These are phyloP conservation scores for Sequoiadendron giganteum DNA, from an alignment of 75 land plant species.

Conservation along the genomic window DNA sequence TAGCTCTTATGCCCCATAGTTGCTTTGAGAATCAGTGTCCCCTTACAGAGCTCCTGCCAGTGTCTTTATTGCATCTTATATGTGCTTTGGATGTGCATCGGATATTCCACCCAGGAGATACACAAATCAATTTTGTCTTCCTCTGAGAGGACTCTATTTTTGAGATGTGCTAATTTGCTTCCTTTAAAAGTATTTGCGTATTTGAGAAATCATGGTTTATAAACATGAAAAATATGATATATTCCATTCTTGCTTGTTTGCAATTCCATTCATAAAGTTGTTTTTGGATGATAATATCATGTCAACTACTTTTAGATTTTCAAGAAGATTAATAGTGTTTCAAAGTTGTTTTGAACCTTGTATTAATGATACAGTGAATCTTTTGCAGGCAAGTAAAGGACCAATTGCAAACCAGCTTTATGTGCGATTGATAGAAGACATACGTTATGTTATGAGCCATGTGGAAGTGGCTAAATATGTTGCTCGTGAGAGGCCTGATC, in stretches of 20 bases:
- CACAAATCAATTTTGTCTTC: background rate
- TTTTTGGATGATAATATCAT: background rate
- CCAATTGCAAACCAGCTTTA: slow-evolving; percentile 37
- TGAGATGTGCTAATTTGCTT: background rate
- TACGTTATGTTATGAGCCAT: slow-evolving; percentile 84
- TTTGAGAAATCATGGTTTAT: background rate
- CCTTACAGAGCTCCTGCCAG: background rate
- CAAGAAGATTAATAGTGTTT: background rate
- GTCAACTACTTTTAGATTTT: background rate
- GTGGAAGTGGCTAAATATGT: slow-evolving; percentile 60
- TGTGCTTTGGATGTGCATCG: background rate
- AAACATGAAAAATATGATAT: background rate
- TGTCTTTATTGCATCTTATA: background rate
- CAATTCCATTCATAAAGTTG: background rate
- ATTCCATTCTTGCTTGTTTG: background rate
- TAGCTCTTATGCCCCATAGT: background rate
- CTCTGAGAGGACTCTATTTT: background rate
- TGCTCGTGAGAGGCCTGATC: slow-evolving; percentile 44
- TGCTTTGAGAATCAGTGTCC: background rate
- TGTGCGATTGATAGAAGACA: slow-evolving; percentile 69
- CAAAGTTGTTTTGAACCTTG: background rate
- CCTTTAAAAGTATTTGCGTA: background rate
- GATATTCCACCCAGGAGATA: background rate
- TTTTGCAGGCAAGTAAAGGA: slow-evolving; percentile 64
- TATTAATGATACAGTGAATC: slow-evolving; percentile 4